Percentiles rank a stretch among this genome's conserved stretches.
Conservation (phyloP, 768 basidiomycete species). For the Lactifluus rugatus region DNA sequence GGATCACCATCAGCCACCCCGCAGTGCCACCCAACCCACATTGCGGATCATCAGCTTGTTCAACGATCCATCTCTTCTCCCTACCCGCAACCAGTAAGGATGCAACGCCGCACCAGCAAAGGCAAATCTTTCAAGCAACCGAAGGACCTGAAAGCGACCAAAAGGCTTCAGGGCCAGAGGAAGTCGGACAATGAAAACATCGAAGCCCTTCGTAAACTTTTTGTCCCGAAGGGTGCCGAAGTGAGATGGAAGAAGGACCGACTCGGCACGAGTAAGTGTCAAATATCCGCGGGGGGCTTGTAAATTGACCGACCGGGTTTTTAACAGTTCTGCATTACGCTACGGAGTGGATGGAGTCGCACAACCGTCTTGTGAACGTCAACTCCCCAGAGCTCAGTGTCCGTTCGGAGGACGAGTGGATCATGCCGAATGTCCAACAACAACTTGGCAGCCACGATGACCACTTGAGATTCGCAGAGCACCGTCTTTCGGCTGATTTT, state of each 20-base stretch:
- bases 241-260: conserved; percentile 10
- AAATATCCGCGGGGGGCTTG: too few species aligned
- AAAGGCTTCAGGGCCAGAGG: conserved; percentile 3
- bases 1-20: neutral
- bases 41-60: neutral
- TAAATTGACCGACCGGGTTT: neutral
- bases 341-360: neutral
- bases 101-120: neutral
- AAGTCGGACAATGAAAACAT: conserved; percentile 1
- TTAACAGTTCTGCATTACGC: conserved; percentile 6
- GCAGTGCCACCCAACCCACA: neutral
- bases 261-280: conserved; percentile 6
- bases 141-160: conserved; percentile 3
- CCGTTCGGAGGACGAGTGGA: neutral
- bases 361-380: neutral
- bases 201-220: neutral
- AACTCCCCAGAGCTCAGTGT: neutral
- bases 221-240: neutral
- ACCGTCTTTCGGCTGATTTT: neutral
- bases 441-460: neutral
- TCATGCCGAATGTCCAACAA: neutral
- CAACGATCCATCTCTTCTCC: neutral
- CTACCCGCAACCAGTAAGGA: neutral
- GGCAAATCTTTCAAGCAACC: neutral
- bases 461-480: neutral